These are phyloP conservation scores for Neoboletus brunneissimus DNA, from an alignment of 768 basidiomycete genomes.

Conservation along the genomic window DNA sequence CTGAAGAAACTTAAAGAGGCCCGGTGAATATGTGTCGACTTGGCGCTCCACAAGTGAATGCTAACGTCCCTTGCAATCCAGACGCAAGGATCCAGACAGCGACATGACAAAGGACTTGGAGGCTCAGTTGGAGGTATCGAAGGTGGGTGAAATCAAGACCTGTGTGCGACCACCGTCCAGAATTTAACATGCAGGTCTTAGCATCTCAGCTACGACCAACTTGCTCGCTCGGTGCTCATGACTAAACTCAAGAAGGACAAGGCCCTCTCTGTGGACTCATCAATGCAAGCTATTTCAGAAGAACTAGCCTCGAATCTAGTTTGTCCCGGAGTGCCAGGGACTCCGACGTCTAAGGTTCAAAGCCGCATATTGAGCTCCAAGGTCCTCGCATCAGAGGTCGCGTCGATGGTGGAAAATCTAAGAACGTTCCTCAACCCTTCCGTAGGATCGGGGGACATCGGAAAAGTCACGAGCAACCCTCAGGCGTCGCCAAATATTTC, in stretches of 20 bases:
- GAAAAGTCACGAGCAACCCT: slow-evolving; percentile 17
- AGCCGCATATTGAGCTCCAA: slow-evolving; percentile 77
- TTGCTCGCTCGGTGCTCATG: slow-evolving; percentile 64
- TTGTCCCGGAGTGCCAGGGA: slow-evolving; percentile 38
- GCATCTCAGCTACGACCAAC: slow-evolving; percentile 54
- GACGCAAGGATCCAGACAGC: slow-evolving; percentile 39
- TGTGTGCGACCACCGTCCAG: background rate
- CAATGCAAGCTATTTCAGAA: slow-evolving; percentile 44
- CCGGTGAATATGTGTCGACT: slow-evolving; percentile 44
- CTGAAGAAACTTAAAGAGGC: slow-evolving; percentile 76
- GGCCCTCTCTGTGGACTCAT: slow-evolving; percentile 47
- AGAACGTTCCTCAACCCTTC: slow-evolving; percentile 39
- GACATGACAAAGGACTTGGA: slow-evolving; percentile 50
- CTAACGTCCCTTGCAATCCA: slow-evolving; percentile 8
- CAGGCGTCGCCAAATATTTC: background rate
- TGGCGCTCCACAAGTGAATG: background rate
- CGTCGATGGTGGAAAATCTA: slow-evolving; percentile 49
- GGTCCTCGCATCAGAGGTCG: slow-evolving; percentile 58
- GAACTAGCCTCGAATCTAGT: slow-evolving; percentile 42
- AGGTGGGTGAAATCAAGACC: slow-evolving; percentile 44
- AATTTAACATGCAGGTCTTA: slow-evolving; percentile 27
- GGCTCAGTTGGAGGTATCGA: slow-evolving; percentile 57
- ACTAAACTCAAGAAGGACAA: slow-evolving; percentile 76
- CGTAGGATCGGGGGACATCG: slow-evolving; percentile 14
- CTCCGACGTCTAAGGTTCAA: slow-evolving; percentile 57